phyloP scores from a whole-genome alignment of 768 basidiomycete genomes.

The Boletellus ananiceps region DNA sequence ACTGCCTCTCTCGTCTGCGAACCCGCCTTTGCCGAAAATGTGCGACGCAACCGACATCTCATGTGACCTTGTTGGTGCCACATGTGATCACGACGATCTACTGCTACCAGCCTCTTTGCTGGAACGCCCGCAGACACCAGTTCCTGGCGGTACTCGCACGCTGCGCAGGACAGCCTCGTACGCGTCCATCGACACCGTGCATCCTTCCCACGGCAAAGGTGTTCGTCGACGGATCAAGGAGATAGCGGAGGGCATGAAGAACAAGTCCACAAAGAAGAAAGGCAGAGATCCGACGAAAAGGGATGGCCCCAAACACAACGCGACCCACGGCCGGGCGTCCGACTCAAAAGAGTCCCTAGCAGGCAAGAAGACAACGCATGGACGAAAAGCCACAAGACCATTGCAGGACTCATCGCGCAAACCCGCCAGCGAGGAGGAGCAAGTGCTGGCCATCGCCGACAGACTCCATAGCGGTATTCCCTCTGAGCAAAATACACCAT shows the following conservation, averaged over 20 bases:
- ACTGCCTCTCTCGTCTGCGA: neutral
- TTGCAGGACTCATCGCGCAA: neutral
- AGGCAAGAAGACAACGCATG: neutral
- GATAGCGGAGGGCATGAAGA: conserved; percentile 6
- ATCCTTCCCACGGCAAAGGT: conserved; percentile 3
- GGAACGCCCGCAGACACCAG: neutral
- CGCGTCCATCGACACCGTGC: conserved; percentile 16
- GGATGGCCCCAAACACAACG: neutral
- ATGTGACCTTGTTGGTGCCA: neutral
- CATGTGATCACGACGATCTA: neutral
- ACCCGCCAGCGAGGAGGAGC: neutral
- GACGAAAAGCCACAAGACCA: neutral
- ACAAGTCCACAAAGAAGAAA: conserved; percentile 4
- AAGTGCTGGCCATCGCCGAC: neutral
- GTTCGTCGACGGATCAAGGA: conserved; percentile 15
- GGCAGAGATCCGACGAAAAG: neutral
- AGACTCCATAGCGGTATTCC: conserved; percentile 4
- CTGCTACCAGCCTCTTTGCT: neutral
- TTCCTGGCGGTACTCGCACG: neutral
- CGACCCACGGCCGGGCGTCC: neutral
- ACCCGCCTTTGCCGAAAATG: neutral
- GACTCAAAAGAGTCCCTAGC: neutral
- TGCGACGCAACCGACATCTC: neutral
- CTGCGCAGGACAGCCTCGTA: conserved; percentile 18
- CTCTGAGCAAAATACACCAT: neutral